Evolutionary conservation across 345 rosid genomes (phyloP).

Genomic region (Pugionium dolabratum): DNA sequence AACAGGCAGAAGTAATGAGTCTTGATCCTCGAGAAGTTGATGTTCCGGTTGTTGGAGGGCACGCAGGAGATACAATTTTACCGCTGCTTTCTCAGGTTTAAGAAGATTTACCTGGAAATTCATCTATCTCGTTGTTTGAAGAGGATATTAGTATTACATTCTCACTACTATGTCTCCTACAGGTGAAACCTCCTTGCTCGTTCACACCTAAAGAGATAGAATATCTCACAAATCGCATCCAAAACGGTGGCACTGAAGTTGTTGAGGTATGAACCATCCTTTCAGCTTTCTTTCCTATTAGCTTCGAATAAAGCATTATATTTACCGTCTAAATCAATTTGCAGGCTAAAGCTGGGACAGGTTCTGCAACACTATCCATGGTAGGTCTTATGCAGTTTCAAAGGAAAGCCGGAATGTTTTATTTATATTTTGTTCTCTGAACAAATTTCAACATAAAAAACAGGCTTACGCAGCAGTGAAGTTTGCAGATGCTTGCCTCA

Average conservation of each 20-base stretch:
- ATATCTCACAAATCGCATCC: constrained; percentile 85
- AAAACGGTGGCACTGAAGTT: constrained; percentile 97
- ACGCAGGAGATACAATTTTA: constrained; percentile 77
- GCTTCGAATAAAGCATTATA: neutral
- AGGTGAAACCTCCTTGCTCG: constrained; percentile 86
- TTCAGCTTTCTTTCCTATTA: neutral
- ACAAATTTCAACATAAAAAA: constrained; percentile 12
- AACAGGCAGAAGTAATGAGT: constrained; percentile 76
- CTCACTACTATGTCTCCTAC: constrained; percentile 17
- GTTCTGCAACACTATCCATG: constrained; percentile 97
- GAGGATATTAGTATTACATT: neutral
- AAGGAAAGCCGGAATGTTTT: too few relatives aligned
- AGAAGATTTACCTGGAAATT: neutral
- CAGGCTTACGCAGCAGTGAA: constrained; percentile 99
- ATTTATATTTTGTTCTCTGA: neutral
- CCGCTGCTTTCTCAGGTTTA: constrained; percentile 82
- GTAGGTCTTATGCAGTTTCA: constrained; percentile 40
- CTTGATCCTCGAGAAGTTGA: constrained; percentile 77
- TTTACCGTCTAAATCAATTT: constrained; percentile 8
- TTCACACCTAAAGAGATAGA: constrained; percentile 79
- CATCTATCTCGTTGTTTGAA: neutral
- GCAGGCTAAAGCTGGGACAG: constrained; percentile 98
- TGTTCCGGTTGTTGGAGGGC: constrained; percentile 87
- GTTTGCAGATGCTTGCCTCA: constrained; percentile 92
- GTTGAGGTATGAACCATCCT: constrained; percentile 59